Base-by-base conservation (phyloP, 2,329 filamentous ascomycete genomes). In the Epichloe glyceriae region DNA sequence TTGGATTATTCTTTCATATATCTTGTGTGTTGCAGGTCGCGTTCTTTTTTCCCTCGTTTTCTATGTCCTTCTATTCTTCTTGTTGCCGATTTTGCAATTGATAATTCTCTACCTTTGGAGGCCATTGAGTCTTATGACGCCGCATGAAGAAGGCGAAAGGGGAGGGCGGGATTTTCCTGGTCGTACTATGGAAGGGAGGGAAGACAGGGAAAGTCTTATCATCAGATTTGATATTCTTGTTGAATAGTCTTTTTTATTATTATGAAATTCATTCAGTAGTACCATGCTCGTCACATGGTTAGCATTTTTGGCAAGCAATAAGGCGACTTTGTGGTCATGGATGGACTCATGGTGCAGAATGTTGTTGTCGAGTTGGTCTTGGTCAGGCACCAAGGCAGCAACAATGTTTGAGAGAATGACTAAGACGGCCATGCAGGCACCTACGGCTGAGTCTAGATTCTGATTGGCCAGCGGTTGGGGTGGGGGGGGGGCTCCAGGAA, bases 221-320 rank as follows among this genome's bases (percentile, higher is more conserved):
- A 34, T 37, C 34, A 34, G 43, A 33, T 42, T 37, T 48, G 43
- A 49, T 52, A 52, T 50, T 38, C 51, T 53, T 35, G 30, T 50
- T 49, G 33, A 50, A 51, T 44, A 53, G 49, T 35, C 30, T 51
- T 49, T 41, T 41, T 30, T 46, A 30, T 40, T 34, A 46, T 46
- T 22, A 46, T 47, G 19, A 20, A 38, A 12, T 35, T 39, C 20
- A 22, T 10, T 8, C n/a, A 42, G 7, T n/a, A 14, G 20, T 22
- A 30, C 15, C 30, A 30, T 11, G 30, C 8, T 30, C 30, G 30
- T 30, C 10, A 30, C 30, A 30, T 30, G 30, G 1, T 4, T 11
- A 4, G 30, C 10, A 4, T 30, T 30, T 30, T 11, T 30, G 30
- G 8, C 30, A 10, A 30, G 10, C 30, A 30, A 30, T 4, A 30